Percentiles rank a stretch among this genome's conserved stretches.
These are phyloP conservation scores for Grigorovia humatica DNA, from an alignment of 805 yeast genomes.

Conservation along the genomic window DNA sequence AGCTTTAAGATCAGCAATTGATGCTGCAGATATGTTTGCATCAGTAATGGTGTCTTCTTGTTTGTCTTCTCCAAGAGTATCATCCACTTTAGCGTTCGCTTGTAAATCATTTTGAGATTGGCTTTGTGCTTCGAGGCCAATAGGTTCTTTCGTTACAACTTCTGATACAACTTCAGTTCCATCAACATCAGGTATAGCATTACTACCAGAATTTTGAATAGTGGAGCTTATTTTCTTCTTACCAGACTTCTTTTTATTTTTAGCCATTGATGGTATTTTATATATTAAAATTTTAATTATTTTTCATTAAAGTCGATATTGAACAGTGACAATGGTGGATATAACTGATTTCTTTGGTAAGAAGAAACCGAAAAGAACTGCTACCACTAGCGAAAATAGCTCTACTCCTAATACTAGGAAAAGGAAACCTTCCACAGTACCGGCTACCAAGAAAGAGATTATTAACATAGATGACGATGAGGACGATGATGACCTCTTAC, in stretches of 20 bases:
- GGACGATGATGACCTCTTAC: conserved; percentile 8
- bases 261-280: conserved; percentile 8
- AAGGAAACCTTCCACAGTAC: conserved; percentile 5
- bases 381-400: background rate
- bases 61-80: background rate
- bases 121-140: background rate
- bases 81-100: background rate
- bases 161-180: background rate
- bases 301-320: background rate
- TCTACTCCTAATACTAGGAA: background rate
- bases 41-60: background rate
- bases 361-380: conserved; percentile 5
- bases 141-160: background rate
- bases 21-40: background rate
- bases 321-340: conserved; percentile 12
- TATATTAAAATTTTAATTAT: background rate
- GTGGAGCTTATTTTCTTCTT: background rate
- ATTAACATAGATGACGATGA: conserved; percentile 26
- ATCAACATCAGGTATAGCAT: background rate
- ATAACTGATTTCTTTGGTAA: conserved; percentile 33
- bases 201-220: background rate
- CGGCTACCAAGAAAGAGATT: conserved; percentile 8
- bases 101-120: background rate
- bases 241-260: conserved; percentile 13
- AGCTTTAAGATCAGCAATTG: background rate